Base-by-base conservation (phyloP, 495 filamentous ascomycete genomes). In the Annulohypoxylon nitens region DNA sequence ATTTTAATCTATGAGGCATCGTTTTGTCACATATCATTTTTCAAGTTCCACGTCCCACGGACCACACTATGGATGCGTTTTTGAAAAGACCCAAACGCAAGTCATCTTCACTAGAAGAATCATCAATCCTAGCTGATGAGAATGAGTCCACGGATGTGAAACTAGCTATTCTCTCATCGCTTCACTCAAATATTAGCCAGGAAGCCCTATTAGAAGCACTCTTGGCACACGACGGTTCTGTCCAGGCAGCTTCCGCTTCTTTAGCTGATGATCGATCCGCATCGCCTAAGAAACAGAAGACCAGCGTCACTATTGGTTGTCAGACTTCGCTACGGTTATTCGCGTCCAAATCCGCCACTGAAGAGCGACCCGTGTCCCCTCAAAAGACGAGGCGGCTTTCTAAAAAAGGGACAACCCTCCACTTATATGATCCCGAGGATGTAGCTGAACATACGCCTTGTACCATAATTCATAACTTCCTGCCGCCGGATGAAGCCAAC, bases 391-490 rank as follows among this genome's bases (percentile, higher is more conserved):
- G 84, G 67, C 60, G 83, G 0, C 79, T 90, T 34, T 91, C 91
- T 4, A 90, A 88, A 67, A 97, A 92, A 75, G 96, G 94, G 10
- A 83, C 89, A 70, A 97, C 95, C 0, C 80, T 97, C 7, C 91
- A 95, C 78, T 86, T 98, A 0, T 98, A 89, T 74, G 86, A 91
- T 34, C 92, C 95, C 2, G 83, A 88, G 39, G 93, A 97, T 77
- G 86, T 98, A 30, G 90, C 91, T 55, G 82, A 86, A 14, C 86
- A 94, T 74, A 97, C 96, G 0, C 93, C 96, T 16, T 97, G 94
- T 81, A 93, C 91, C 8, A 91, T 97, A 71, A 90, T 97, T 75
- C 95, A 95, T 81, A 95, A 97, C 75, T 98, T 98, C 77, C 86
- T 98, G 0, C 90, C 93, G 0, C 11, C 85, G 0, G 83, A 89